A percentile compares a stretch with the other conserved stretches of the same genome.
Evolutionary conservation across 805 yeast species (phyloP).

Genomic region (Spathaspora gorwiae): DNA sequence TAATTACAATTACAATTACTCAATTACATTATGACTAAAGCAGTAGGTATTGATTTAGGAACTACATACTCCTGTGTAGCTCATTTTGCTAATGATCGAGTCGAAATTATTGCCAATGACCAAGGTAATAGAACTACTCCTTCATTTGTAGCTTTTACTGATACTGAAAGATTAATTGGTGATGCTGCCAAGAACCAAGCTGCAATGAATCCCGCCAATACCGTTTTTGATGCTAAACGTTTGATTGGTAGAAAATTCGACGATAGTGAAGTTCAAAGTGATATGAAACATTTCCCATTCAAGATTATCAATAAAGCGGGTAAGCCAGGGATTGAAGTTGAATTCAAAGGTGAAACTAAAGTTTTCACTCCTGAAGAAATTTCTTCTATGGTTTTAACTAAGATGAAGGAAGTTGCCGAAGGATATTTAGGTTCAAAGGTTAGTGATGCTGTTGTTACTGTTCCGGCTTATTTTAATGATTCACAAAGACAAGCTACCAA

Average conservation of each 20-base stretch:
- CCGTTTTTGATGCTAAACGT: conserved; percentile 94
- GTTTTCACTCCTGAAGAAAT: conserved; percentile 91
- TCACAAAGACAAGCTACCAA: conserved; percentile 44
- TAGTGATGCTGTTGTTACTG: conserved; percentile 46
- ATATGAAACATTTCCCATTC: conserved; percentile 87
- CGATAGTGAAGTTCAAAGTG: conserved; percentile 75
- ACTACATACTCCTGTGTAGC: conserved; percentile 98
- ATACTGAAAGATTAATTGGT: conserved; percentile 90
- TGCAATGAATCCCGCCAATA: conserved; percentile 91
- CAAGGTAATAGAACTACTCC: conserved; percentile 99
- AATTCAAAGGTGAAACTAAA: conserved; percentile 83
- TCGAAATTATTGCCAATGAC: conserved; percentile 93
- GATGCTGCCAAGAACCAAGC: conserved; percentile 99
- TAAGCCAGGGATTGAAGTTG: conserved; percentile 85
- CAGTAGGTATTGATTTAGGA: conserved; percentile 90
- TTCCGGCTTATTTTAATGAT: conserved; percentile 42
- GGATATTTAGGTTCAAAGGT: conserved; percentile 81
- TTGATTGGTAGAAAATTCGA: conserved; percentile 78
- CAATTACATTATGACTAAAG: conserved; percentile 18
- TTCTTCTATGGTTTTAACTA: conserved; percentile 85
- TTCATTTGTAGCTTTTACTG: conserved; percentile 94
- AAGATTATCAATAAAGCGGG: conserved; percentile 71
- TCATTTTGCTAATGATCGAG: conserved; percentile 62
- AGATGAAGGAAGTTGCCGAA: conserved; percentile 94
- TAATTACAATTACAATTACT: background rate